phyloP scores from a whole-genome alignment of 148 eudicot species.

The Camellia granthamiana region DNA sequence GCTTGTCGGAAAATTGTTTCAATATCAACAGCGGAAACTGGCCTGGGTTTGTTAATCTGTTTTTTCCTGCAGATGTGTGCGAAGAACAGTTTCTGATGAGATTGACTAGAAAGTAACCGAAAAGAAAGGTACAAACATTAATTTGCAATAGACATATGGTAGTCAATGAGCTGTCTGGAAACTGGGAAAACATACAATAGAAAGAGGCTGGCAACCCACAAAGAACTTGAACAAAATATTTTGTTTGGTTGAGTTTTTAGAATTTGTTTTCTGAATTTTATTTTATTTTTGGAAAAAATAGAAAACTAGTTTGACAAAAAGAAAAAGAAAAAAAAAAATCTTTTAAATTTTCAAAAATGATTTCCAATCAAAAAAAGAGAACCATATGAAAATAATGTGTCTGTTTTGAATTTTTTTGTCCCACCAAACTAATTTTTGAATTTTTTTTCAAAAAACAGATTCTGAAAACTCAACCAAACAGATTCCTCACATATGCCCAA shows the following conservation, averaged over 20 bases:
- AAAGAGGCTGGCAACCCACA: background rate
- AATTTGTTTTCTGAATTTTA: too few relatives aligned
- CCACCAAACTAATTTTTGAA: too few relatives aligned
- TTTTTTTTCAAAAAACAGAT: too few relatives aligned
- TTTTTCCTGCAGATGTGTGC: conserved; percentile 50
- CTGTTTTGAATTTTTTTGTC: too few relatives aligned
- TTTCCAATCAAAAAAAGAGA: too few relatives aligned
- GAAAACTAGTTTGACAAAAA: too few relatives aligned
- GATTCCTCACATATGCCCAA: background rate
- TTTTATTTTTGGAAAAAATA: too few relatives aligned
- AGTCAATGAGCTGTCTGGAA: background rate
- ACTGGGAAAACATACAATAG: background rate
- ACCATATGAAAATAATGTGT: too few relatives aligned
- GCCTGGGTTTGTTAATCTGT: conserved; percentile 83
- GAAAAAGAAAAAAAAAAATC: too few relatives aligned
- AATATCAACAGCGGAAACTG: conserved; percentile 62
- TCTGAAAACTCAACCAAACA: too few relatives aligned
- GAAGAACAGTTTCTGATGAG: conserved; percentile 9
- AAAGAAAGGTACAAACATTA: background rate
- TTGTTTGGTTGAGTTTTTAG: too few relatives aligned
- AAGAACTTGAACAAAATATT: background rate
- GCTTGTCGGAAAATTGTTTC: conserved; percentile 66
- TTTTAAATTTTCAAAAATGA: too few relatives aligned
- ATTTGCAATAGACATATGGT: background rate
- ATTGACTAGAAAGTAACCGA: background rate